These are phyloP conservation scores for Naegleria fowleri DNA, from an alignment of 208 protist species.

Conservation along the genomic window DNA sequence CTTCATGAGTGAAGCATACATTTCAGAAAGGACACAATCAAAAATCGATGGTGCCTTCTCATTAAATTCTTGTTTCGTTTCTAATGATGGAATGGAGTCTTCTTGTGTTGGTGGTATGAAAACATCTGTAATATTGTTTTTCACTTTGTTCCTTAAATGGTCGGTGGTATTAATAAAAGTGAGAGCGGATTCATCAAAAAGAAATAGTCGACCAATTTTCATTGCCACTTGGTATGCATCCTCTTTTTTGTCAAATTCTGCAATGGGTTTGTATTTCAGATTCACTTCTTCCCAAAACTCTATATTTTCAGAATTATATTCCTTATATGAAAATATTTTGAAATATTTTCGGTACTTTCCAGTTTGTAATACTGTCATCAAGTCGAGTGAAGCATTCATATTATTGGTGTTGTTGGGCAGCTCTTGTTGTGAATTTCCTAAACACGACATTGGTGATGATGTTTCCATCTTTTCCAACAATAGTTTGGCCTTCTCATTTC, in stretches of 20 bases:
- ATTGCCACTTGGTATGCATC: not conserved
- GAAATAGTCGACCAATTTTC: not conserved
- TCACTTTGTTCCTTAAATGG: not conserved
- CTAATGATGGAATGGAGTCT: too few species aligned
- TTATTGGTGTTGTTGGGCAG: too few species aligned
- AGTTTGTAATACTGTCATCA: not conserved
- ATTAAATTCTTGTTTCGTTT: too few species aligned
- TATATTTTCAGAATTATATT: not conserved
- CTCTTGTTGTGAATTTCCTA: too few species aligned
- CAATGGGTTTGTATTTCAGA: not conserved
- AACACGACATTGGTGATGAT: too few species aligned
- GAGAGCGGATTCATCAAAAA: not conserved
- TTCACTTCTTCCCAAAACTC: not conserved
- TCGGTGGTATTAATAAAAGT: not conserved
- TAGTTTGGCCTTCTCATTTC: too few species aligned
- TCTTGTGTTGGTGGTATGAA: not conserved
- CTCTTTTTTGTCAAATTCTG: not conserved
- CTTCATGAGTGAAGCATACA: not conserved
- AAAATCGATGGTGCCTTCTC: not conserved
- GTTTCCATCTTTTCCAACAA: too few species aligned
- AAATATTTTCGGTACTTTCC: not conserved
- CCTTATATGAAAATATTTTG: not conserved
- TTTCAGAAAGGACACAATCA: not conserved
- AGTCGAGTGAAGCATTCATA: too few species aligned
- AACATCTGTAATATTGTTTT: not conserved